Evolutionary conservation across 345 rosid species (phyloP), one percentile per base, ranked within the genome.

Genomic region (Odontarrhena argentea): DNA sequence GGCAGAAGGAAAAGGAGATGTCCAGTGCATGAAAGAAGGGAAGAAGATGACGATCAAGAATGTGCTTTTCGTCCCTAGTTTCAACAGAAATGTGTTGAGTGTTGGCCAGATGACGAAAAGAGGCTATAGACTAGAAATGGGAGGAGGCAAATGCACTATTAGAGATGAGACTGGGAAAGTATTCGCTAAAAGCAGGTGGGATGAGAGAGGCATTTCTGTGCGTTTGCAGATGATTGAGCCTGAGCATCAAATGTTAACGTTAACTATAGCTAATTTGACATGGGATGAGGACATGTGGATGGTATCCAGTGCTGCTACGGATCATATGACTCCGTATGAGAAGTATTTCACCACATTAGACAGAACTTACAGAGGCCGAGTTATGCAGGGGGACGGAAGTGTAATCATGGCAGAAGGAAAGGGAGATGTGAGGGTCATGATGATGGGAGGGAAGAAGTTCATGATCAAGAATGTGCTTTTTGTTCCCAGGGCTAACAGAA

Each of bases 251-350:
- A 4, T 49, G 43, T 58, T 68, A 28, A 14, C 51, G 0, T 24
- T n/a, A 6, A 41, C 66, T 11, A 0, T 6, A 0, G 56, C 12
- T 14, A 55, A 9, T 13, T 7, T 70, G 6, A 53, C 14, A 0
- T 61, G 1, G 6, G 74, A 15, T 15, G 49, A 54, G 30, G 55
- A 45, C 5, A 36, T 44, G 48, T 70, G 74, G 74, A 44, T 61
- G 68, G 2, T 61, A 8, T 36, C 44, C 68, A 4, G 32, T 3
- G 1, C 18, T 6, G 1, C 41, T 6, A 24, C 68, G 8, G 8
- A 45, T 2, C 68, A 70, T 41, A 62, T 70, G 74, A 70, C 63
- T 61, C 74, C 62, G 0, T 61, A 70, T 45, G 13, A 10, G 11
- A 61, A 62, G 56, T 37, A n/a, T 15, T 70, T 70, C 63, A 62